Conservation (phyloP, 306 rosid species). For the Prunus mongolica region DNA sequence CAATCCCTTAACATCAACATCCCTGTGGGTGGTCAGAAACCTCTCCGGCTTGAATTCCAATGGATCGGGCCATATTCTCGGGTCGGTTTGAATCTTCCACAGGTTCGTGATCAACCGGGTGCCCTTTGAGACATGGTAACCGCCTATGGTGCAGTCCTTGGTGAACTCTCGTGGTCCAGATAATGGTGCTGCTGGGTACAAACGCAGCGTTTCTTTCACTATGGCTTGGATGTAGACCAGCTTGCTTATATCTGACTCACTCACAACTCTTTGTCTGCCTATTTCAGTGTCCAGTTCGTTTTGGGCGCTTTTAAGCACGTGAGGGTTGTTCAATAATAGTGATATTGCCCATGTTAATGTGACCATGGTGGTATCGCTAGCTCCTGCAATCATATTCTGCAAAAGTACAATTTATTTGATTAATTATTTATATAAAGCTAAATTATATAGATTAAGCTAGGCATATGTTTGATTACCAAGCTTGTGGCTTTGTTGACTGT, state of each 20-base stretch:
- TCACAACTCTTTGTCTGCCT: conserved; percentile 10
- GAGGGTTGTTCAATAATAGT: conserved; percentile 16
- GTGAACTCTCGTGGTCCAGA: conserved; percentile 22
- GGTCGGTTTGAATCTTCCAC: conserved; percentile 41
- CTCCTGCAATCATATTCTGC: conserved; percentile 16
- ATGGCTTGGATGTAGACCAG: conserved; percentile 40
- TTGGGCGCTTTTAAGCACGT: background rate
- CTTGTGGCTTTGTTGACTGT: conserved; percentile 25
- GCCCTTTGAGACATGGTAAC: conserved; percentile 36
- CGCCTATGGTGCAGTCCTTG: conserved; percentile 39
- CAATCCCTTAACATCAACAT: conserved; percentile 38
- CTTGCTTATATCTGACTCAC: conserved; percentile 16
- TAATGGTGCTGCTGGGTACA: conserved; percentile 42
- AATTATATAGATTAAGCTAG: background rate
- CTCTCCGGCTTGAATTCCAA: conserved; percentile 51
- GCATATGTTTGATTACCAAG: conserved; percentile 10
- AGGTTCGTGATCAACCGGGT: conserved; percentile 41
- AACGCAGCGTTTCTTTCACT: conserved; percentile 46
- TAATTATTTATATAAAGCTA: background rate
- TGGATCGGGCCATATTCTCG: conserved; percentile 26
- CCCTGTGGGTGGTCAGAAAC: conserved; percentile 38
- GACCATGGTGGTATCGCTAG: conserved; percentile 17
- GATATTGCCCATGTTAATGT: conserved; percentile 27
- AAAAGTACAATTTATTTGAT: background rate
- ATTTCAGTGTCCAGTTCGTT: conserved; percentile 17